phyloP scores from a whole-genome alignment of 2,329 filamentous ascomycete species.

The Penicillium nordicum region DNA sequence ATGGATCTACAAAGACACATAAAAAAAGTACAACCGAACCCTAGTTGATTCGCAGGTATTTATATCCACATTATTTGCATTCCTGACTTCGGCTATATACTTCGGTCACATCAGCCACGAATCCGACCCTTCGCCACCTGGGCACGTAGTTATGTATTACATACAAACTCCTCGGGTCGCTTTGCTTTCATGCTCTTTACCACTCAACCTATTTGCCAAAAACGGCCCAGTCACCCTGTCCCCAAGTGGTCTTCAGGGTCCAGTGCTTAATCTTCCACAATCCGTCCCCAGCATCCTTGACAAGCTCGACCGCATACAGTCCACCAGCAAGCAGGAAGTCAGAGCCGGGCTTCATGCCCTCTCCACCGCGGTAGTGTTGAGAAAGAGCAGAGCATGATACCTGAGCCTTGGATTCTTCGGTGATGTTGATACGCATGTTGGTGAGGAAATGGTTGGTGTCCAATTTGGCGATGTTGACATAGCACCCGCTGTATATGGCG shows the following conservation, averaged over 20 bases:
- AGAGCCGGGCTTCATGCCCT: conserved; percentile 25
- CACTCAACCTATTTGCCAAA: not conserved
- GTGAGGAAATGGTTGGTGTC: conserved; percentile 29
- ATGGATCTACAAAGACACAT: not conserved
- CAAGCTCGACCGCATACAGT: conserved; percentile 31
- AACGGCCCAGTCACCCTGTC: conserved; percentile 14
- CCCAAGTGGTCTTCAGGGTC: conserved; percentile 32
- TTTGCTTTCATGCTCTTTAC: not conserved
- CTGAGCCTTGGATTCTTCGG: conserved; percentile 12
- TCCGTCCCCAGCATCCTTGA: conserved; percentile 27
- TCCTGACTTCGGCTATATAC: not conserved
- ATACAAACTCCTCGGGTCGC: not conserved
- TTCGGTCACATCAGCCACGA: not conserved
- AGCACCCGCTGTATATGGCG: conserved; percentile 20
- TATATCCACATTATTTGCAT: not conserved
- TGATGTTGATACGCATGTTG: conserved; percentile 22
- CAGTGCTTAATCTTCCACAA: conserved; percentile 37
- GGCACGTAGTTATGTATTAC: not conserved
- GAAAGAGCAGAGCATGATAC: conserved; percentile 19
- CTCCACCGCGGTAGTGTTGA: conserved; percentile 22
- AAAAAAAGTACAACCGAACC: not conserved
- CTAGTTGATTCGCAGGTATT: not conserved
- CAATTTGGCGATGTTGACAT: conserved; percentile 22
- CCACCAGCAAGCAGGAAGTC: conserved; percentile 24
- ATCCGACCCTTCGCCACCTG: not conserved